A percentile compares a stretch with the other conserved stretches of the same genome.
Evolutionary conservation across 164 flowering plant genomes (phyloP).

Genomic region (Vitis rotundifolia): DNA sequence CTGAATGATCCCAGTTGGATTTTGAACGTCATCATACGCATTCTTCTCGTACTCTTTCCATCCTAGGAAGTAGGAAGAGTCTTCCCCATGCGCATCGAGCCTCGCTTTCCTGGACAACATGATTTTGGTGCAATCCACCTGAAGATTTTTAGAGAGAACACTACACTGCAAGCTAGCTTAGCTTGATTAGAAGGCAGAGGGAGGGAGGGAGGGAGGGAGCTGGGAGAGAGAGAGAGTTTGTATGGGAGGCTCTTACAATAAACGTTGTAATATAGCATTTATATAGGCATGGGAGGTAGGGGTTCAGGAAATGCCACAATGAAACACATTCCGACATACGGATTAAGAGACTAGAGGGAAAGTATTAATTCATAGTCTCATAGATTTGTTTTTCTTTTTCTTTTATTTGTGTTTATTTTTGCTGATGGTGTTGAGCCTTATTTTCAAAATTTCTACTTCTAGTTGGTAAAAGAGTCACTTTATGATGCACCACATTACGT

Average conservation of each 20-base stretch:
- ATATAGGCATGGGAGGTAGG: no score
- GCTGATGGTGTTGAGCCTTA: no score
- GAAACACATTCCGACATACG: no score
- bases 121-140: background rate
- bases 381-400: no score
- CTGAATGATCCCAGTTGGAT: constrained; percentile 63
- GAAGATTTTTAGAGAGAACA: background rate
- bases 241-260: background rate
- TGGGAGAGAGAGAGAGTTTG: background rate
- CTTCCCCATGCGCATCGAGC: constrained; percentile 58
- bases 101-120: constrained; percentile 50
- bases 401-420: no score
- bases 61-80: constrained; percentile 66
- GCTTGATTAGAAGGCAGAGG: background rate
- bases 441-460: no score
- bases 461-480: no score
- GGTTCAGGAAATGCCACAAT: no score
- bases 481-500: no score
- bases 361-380: no score
- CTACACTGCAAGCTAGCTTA: background rate
- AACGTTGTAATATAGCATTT: no score
- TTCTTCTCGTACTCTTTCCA: constrained; percentile 73
- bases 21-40: constrained; percentile 40
- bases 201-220: constrained; percentile 6
- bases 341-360: no score